Base-by-base conservation (phyloP, 768 basidiomycete genomes). In the Neoboletus subvelutipes region DNA sequence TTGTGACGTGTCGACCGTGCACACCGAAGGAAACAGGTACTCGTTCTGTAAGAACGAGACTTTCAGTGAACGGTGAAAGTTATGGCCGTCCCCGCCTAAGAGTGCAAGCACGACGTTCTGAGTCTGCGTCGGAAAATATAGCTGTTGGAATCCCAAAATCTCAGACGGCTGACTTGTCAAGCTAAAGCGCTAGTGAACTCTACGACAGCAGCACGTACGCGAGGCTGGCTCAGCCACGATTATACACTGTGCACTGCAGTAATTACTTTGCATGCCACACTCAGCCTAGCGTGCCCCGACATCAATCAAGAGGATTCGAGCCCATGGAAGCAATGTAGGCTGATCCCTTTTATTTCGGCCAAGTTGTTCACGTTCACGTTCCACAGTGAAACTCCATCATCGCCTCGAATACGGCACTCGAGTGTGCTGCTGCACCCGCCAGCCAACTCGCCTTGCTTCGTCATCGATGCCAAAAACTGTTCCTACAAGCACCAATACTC, bases 401-500 rank as follows among this genome's bases (percentile, higher is more conserved):
- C 9, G 5, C 39, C 45, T 17, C 50, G 57, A 8, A 64, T 62
- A 24, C 74, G 77, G 33, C 55, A 43, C 55, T 11, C 64, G 64
- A 75, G 73, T 17, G 60, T 61, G 4, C 41, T 74, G 18, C 47
- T 77, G 8, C 62, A 73, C 6, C 63, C 71, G 33, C 55, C 74
- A 3, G 41, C 53, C 43, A 64, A 48, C 40, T 67, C 69, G 28
- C 74, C 74, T 3, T 78, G 75, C 34, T 83, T 82, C 71, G 45
- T 69, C n/a, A 73, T 83, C 53, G 73, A 74, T 43, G 53, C 67
- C 13, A 67, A 66, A n/a, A 76, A 79, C 64, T 77, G 75, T 58
- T 81, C 81, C 12, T 88, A 86, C 73, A 81, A 73, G 62, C 80
- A 87, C 63, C 87, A 89, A 64, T 89, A 87, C 70, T 82, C 88